Evolutionary conservation across 139 green algal species (phyloP).

Genomic region (Monoraphidium neglectum): DNA sequence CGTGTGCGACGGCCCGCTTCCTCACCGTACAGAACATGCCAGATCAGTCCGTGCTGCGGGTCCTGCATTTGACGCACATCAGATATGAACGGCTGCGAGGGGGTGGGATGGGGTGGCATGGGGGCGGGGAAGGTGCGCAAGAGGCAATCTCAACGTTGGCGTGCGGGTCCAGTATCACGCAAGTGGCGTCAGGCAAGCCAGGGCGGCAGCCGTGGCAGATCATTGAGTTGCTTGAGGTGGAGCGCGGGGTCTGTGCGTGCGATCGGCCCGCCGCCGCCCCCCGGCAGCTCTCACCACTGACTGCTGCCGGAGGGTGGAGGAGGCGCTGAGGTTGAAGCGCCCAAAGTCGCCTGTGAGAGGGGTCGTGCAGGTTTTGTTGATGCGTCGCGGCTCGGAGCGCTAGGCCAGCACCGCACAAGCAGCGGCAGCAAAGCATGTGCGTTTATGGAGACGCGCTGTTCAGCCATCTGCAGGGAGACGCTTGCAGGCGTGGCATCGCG

Average conservation of each 20-base stretch:
- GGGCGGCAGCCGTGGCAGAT: not conserved
- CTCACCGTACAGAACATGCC: not conserved
- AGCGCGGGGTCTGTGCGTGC: no score
- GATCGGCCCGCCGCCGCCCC: no score
- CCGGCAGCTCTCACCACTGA: constrained; percentile 5
- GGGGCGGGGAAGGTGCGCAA: not conserved
- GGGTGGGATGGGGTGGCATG: not conserved
- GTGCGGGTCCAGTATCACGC: not conserved
- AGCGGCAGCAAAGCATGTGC: no score
- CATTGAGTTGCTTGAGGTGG: not conserved
- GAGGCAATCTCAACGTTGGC: not conserved
- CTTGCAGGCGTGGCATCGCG: no score
- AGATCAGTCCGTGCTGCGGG: not conserved
- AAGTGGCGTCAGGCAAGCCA: not conserved
- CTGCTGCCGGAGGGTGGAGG: constrained; percentile 8
- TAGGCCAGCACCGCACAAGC: no score
- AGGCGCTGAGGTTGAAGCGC: constrained; percentile 42
- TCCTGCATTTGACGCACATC: not conserved
- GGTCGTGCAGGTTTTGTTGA: no score
- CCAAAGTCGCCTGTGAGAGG: constrained; percentile 70
- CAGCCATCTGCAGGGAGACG: no score
- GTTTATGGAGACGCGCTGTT: no score
- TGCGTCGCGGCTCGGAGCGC: no score
- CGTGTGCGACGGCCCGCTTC: no score
- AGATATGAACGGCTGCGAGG: constrained; percentile 7